phyloP scores from a whole-genome alignment of 345 rosid species.

The Eucalyptus sideroxylon region DNA sequence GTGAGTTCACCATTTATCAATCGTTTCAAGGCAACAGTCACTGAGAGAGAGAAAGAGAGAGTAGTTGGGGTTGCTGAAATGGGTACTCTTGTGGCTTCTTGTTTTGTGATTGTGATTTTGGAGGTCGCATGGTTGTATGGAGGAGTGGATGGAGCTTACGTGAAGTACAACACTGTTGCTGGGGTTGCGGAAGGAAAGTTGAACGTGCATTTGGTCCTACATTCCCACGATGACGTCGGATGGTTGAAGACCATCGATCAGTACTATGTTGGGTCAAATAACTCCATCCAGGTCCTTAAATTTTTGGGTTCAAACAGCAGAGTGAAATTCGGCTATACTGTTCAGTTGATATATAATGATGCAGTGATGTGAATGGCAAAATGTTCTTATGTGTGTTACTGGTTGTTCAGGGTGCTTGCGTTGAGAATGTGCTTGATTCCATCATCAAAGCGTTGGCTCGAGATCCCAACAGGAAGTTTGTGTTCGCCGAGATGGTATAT shows the following conservation, averaged over 20 bases:
- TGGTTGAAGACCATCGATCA: conserved; percentile 86
- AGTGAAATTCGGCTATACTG: neutral
- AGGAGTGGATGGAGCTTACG: conserved; percentile 21
- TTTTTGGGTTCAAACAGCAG: neutral
- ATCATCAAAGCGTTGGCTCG: no score
- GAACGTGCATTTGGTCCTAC: conserved; percentile 79
- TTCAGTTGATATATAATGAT: neutral
- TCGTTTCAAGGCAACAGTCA: neutral
- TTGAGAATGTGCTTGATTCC: no score
- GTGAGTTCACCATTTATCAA: neutral
- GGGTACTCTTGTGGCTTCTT: neutral
- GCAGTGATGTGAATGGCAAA: no score
- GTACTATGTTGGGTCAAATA: conserved; percentile 71
- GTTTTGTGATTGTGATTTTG: neutral
- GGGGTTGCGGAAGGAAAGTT: conserved; percentile 46
- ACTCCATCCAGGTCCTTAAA: conserved; percentile 48
- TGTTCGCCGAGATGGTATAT: no score
- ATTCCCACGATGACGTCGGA: conserved; percentile 81
- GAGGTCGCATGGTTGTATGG: neutral
- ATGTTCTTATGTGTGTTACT: no score
- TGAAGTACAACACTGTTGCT: conserved; percentile 46
- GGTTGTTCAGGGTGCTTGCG: no score
- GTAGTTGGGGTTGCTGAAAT: neutral
- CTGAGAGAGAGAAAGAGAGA: neutral
- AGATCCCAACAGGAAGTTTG: no score